Evolutionary conservation across 2,329 filamentous ascomycete species (phyloP), one percentile per base, ranked within the genome.

Genomic region (Sporothrix mexicana): DNA sequence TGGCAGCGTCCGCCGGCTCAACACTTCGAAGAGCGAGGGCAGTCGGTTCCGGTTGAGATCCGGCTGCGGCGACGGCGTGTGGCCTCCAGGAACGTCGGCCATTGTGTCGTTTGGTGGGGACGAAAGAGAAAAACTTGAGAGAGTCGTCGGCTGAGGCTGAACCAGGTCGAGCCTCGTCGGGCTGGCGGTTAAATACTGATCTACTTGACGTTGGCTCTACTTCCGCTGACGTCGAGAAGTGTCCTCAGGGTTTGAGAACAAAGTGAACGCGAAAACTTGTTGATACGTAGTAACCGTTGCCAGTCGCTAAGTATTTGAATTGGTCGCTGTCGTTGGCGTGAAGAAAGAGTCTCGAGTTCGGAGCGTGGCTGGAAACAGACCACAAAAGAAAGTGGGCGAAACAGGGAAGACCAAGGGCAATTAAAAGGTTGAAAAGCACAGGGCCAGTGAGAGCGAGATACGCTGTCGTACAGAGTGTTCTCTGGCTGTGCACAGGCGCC

Each of bases 11-110:
- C 94, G 91, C 77, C 97, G 91, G 80, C 94, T 97, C 74, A 99
- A 85, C 72, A 99, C 96, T 83, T 99, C 97, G 80, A 97, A 98
- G 69, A 99, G 89, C 1, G 94, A 98, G 64, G 96, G 96, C 73
- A 99, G 88, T 76, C 96, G 89, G 80, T 97, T 97, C 79, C 96
- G 91, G 76, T 83, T 83, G 76, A 88, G 80, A 76, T 91, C 89
- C 64, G 88, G 88, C 75, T 85, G 82, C 64, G 87, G 87, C 61
- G 88, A 88, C 68, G 87, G 84, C 72, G 83, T 83, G 72, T 80
- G 76, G 36, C 20, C 75, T 78, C 76, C 76, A 77, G 73, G 66
- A 76, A 51, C 15, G 69, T 82, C 82, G 64, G 79, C 79, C 83
- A 85, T 85, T 51, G 49, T 41, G n/a, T 3, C 9, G 55, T 13